Base-by-base conservation (phyloP, 495 filamentous ascomycete species). In the Hypomontagnella submonticulosa region DNA sequence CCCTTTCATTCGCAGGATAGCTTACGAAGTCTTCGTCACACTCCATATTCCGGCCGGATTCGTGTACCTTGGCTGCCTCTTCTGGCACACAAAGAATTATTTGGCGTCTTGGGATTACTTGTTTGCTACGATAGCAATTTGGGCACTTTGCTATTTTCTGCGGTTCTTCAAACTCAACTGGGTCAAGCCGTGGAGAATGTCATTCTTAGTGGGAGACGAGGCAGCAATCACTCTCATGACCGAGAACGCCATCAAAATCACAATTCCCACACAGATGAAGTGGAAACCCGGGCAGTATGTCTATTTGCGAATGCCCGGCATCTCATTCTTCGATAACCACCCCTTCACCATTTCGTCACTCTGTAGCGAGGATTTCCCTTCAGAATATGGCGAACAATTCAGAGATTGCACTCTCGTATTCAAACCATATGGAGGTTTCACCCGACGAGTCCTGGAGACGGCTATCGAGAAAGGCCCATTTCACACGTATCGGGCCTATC, bases 41-140 rank as follows among this genome's bases (percentile, higher is more conserved):
- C 75, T 94, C 12, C 94, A 98, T 71, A 87, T 92, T 0, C 90
- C 93, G 0, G 87, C 92, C 9, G 89, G 93, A 1, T 84, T 93
- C 48, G 81, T 91, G 34, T 96, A 92, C 70, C 74, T 97, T 32
- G 92, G 81, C 8, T 84, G 97, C 78, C 84, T 98, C 12, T 96
- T 98, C 76, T 98, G 94, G 94, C 94, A 98, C 75, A 95, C 90
- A 67, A 88, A 92, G 69, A 97, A 98, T 75, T 96, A 91, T 72
- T 81, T 98, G 27, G 88, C 87, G 12, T 96, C 93, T 4, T 98
- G 95, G 94, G 81, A 86, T 74, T 98, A 97, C 69, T 84, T 98
- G 7, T 95, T 83, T 68, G 88, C 91, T 8, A 95, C 92, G 0
- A 78, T 92, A 36, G 91, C 80, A 33, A 92, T 97, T 70, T 95